Base-by-base conservation (phyloP, 177 flowering plant genomes). In the Telopea speciosissima region DNA sequence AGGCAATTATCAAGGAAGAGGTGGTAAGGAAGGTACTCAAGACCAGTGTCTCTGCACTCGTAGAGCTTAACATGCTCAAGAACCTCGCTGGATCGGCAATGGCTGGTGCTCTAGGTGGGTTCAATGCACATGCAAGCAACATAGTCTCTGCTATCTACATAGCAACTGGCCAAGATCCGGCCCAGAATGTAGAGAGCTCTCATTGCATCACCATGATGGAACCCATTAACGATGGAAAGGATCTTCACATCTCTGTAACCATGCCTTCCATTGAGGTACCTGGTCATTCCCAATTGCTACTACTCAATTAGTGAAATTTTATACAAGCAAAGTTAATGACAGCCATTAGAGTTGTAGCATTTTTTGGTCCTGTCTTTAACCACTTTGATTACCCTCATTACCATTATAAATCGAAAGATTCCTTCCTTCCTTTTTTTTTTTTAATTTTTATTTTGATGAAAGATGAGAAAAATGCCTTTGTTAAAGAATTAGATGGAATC, bases 121-220 rank as follows among this genome's bases (percentile, higher is more conserved):
- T 86, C 70, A 93, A 93, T 76, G 98, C 98, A 65, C 98, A 93
- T 70, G 97, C 98, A 3, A 83, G 95, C 80, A 93, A 93, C 72
- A 86, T 93, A n/a, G 95, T 93, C 13, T 84, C 98, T 24, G 98
- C 98, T 1, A 66, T 93, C 24, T 93, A 78, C 65, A 81, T 92
- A 44, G 98, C 98, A 54, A 92, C 98, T 3, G 98, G 98, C 13
- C 98, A 92, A 74, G 98, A 93, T 72, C 97, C 98, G 8, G 98
- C 97, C 0, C 98, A 91, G 64, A 93, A 89, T 69, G 80, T 93
- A 1, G 98, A 91, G 85, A 93, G 97, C 74, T 93, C 97, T 58
- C 90, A 90, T 72, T 93, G 98, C 79, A 87, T 93, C 58, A 93
- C 98, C 66, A 87, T 91, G 95, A 87, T 93, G 91, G 98, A 93